Evolutionary conservation across 805 yeast species (phyloP).

Genomic region (Grigorovia jiainica): DNA sequence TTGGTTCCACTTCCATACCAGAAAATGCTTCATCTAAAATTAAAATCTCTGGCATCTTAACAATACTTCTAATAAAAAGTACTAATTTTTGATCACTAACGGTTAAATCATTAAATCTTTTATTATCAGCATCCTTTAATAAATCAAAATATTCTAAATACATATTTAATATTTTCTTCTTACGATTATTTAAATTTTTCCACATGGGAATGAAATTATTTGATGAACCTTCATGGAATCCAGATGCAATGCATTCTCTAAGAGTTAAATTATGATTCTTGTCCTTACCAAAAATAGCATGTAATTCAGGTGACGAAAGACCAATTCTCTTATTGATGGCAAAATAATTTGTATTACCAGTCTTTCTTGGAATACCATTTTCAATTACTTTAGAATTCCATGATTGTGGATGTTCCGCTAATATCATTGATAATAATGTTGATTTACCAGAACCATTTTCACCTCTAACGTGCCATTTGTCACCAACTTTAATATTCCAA

Average conservation of each 20-base stretch:
- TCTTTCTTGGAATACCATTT: conserved; percentile 51
- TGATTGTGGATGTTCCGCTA: conserved; percentile 95
- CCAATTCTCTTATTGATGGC: conserved; percentile 75
- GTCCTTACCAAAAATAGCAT: conserved; percentile 63
- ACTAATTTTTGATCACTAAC: conserved; percentile 72
- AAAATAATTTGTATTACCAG: conserved; percentile 70
- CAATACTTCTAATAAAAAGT: conserved; percentile 64
- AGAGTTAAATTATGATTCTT: conserved; percentile 35
- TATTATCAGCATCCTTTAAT: conserved; percentile 27
- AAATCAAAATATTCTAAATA: conserved; percentile 42
- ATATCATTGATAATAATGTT: conserved; percentile 70
- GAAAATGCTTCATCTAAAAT: conserved; percentile 90
- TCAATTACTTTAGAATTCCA: conserved; percentile 71
- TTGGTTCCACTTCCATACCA: conserved; percentile 65
- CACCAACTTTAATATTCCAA: conserved; percentile 63
- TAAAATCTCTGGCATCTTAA: conserved; percentile 67
- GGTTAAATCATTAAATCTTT: conserved; percentile 42
- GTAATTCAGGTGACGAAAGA: conserved; percentile 85
- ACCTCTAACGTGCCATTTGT: conserved; percentile 84
- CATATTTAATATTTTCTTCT: conserved; percentile 31
- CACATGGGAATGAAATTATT: conserved; percentile 44
- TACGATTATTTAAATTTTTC: conserved; percentile 25
- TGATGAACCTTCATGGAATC: conserved; percentile 52
- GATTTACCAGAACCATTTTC: conserved; percentile 92
- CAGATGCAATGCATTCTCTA: conserved; percentile 56